Evolutionary conservation across 208 protist species (phyloP).

Genomic region (Leishmania turanica): DNA sequence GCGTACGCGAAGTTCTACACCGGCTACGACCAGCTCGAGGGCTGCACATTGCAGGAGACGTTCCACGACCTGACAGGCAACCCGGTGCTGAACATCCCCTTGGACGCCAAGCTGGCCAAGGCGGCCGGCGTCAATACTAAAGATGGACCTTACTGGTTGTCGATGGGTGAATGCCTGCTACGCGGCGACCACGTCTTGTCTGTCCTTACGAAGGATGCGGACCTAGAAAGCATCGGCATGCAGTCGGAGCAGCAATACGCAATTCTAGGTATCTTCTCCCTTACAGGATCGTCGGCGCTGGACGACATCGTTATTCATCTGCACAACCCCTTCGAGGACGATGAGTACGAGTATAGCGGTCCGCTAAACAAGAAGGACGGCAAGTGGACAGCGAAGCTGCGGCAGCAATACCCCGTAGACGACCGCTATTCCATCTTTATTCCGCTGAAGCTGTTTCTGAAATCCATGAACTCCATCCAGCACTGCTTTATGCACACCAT

Average conservation of each 20-base stretch:
- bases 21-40: conserved; percentile 72
- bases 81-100: conserved; percentile 74
- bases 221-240: conserved; percentile 52
- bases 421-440: conserved; percentile 65
- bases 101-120: conserved; percentile 63
- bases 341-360: conserved; percentile 56
- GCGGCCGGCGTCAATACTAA: conserved; percentile 50
- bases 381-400: conserved; percentile 52
- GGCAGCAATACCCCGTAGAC: conserved; percentile 42
- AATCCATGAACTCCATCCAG: conserved; percentile 54
- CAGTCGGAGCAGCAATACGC: conserved; percentile 73
- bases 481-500: conserved; percentile 57
- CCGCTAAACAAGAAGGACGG: conserved; percentile 57
- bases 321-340: conserved; percentile 74
- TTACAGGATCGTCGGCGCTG: conserved; percentile 47
- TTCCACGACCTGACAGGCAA: conserved; percentile 82
- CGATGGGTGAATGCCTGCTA: conserved; percentile 42
- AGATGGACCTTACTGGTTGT: conserved; percentile 53
- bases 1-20: conserved; percentile 92
- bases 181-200: conserved; percentile 63
- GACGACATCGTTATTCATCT: conserved; percentile 64
- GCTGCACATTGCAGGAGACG: conserved; percentile 73
- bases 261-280: conserved; percentile 61
- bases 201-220: conserved; percentile 36
- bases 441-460: conserved; percentile 56